Base-by-base conservation (phyloP, 257 asterid species). In the Henckelia pumila region DNA sequence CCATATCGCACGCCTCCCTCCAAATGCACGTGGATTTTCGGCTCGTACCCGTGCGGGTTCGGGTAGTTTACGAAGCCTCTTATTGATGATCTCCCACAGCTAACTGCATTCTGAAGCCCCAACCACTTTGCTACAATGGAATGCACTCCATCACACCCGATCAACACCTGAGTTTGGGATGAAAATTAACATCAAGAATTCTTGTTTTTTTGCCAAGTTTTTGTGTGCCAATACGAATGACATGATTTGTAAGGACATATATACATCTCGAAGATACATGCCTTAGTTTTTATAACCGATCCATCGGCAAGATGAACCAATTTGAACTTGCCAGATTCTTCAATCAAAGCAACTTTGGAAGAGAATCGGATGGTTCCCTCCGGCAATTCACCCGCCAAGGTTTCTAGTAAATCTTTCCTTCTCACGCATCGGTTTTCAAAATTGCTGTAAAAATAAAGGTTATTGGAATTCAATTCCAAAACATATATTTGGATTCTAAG, bases 131-230 rank as follows among this genome's bases (percentile, higher is more conserved):
- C 91, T 72, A 91, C 92, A 29, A 63, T 17, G 3, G 96, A 92
- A 61, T 92, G 85, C 60, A 89, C 89, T 53, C 98, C 98, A 64
- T 92, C 96, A 26, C 95, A 87, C 21, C 98, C 98, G 11, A 92
- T 76, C 84, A 89, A 77, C 68, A 80, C 96, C 98, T 89, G 73
- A 6, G 30, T 58, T 29, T 21, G 58, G 10, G 59, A 60, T 37
- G 26, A 61, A 8, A 25, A n/a, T n/a, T n/a, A n/a, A 32, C 16
- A n/a, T 19, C 40, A 30, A 22, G 16, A 33, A 16, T 60, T 8
- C 13, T 61, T 13, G 44, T 37, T 10, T 37, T 37, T 4, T 4
- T 8, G 6, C 5, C 1, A 5, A 5, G 1, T 1, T 20, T 16
- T 11, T 30, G 19, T 29, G 23, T 32, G 22, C n/a, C 17, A 9